Conservation (phyloP, 192 early-diverging fungal species). For the Coemansia sp. region DNA sequence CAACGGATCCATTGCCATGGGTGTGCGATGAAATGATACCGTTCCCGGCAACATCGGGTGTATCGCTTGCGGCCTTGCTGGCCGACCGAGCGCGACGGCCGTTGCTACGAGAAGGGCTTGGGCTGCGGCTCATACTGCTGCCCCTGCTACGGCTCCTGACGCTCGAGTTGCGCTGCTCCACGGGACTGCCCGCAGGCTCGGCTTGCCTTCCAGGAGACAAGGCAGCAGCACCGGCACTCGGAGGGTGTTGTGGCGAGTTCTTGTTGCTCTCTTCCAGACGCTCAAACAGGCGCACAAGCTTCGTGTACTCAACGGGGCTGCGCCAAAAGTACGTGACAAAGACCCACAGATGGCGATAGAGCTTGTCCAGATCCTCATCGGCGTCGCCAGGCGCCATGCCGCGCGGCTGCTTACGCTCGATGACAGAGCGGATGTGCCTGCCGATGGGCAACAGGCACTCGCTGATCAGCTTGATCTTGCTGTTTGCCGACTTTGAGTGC, state of each 20-base stretch:
- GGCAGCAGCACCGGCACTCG: constrained; percentile 1
- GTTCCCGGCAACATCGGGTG: constrained; percentile 12
- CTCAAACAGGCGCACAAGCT: constrained; percentile 60
- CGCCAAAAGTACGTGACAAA: constrained; percentile 72
- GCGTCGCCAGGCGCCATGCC: constrained; percentile 25
- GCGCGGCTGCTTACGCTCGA: constrained; percentile 44
- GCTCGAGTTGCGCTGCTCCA: not conserved
- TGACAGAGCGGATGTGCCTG: constrained; percentile 50
- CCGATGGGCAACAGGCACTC: constrained; percentile 59
- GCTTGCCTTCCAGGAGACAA: constrained; percentile 14
- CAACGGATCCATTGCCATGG: constrained; percentile 23
- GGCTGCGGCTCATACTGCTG: constrained; percentile 19
- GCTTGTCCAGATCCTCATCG: constrained; percentile 28
- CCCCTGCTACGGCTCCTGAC: constrained; percentile 13
- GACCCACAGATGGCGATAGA: constrained; percentile 66
- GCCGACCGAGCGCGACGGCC: constrained; percentile 21
- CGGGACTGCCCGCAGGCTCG: constrained; percentile 18
- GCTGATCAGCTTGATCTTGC: constrained; percentile 58
- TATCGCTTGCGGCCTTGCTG: constrained; percentile 24
- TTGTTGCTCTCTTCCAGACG: constrained; percentile 46
- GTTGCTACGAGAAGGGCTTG: constrained; percentile 4
- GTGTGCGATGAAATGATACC: constrained; percentile 2
- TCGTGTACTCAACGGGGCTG: constrained; percentile 53
- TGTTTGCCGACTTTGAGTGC: constrained; percentile 52
- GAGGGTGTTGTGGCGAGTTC: constrained; percentile 7